Evolutionary conservation across 2,329 filamentous ascomycete species (phyloP).

Genomic region (Fusarium temperatum): DNA sequence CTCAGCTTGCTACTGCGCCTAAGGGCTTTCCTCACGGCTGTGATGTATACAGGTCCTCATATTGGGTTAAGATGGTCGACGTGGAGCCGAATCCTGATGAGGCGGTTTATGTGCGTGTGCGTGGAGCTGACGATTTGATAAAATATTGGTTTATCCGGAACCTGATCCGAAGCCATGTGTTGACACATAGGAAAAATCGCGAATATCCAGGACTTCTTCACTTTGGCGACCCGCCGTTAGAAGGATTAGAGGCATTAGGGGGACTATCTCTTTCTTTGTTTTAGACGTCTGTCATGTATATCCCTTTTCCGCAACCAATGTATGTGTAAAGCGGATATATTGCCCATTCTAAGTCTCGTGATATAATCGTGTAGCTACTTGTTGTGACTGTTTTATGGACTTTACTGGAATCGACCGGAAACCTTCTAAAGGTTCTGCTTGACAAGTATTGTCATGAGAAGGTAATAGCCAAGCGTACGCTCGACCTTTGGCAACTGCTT

Average conservation of each 20-base stretch:
- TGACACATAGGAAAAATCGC: background rate
- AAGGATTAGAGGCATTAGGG: background rate
- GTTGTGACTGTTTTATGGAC: background rate
- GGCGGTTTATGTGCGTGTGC: background rate
- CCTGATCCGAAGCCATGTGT: background rate
- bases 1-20: background rate
- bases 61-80: background rate
- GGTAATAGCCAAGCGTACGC: too few relatives aligned
- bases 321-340: background rate
- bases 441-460: too few relatives aligned
- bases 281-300: background rate
- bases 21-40: background rate
- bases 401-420: background rate
- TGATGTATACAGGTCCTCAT: background rate
- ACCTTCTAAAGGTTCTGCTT: too few relatives aligned
- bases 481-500: too few relatives aligned
- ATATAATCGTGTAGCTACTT: background rate
- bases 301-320: background rate
- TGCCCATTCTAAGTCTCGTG: background rate
- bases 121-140: background rate
- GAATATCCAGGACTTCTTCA: background rate
- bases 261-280: background rate
- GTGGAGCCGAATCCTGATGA: background rate
- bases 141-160: background rate
- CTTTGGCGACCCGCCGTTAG: background rate